Evolutionary conservation across 345 rosid genomes (phyloP), one percentile per base, ranked within the genome.

Genomic region (Diplotaxis tenuifolia): DNA sequence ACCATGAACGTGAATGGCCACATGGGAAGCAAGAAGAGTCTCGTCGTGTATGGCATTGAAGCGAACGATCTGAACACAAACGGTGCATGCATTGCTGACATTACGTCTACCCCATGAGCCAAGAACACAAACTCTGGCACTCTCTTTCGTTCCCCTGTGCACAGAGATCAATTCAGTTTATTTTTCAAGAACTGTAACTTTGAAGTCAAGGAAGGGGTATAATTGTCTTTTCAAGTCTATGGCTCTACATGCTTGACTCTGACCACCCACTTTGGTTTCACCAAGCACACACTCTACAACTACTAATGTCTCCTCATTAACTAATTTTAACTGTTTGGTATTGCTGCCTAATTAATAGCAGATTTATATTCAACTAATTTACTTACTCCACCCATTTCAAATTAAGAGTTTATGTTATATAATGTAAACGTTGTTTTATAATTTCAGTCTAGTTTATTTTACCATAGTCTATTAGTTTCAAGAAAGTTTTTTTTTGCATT

Each of bases 81-180:
- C 0, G 96, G 96, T 7, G 75, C 86, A 55, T 96, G 99, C 85
- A 89, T 67, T 1, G 88, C 62, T 1, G 91, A 83, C 31, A 82
- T 58, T 4, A 96, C 32, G 73, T 96, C 99, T 14, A 96, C 97
- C 4, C 79, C 91, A 73, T 96, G 99, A 1, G 96, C 99, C 42
- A 96, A 81, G 88, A 96, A 96, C 68, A 96, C 99, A 16, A 96
- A 96, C 77, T 90, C 97, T n/a, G 99, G 90, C 11, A 79, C 89
- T 68, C 83, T 85, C 65, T 74, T 71, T 0, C 75, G 3, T 34
- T 82, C 78, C 21, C 54, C 97, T 90, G 84, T 77, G 75, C 65
- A 22, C 25, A 6, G 5, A 62, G 22, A 65, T 18, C 45, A 40
- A 55, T 40, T 40, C 49, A 38, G 10, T 42, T 18, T 4, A 1